Base-by-base conservation (phyloP, 2,329 filamentous ascomycete species). In the Nothomitra cinnamomea region DNA sequence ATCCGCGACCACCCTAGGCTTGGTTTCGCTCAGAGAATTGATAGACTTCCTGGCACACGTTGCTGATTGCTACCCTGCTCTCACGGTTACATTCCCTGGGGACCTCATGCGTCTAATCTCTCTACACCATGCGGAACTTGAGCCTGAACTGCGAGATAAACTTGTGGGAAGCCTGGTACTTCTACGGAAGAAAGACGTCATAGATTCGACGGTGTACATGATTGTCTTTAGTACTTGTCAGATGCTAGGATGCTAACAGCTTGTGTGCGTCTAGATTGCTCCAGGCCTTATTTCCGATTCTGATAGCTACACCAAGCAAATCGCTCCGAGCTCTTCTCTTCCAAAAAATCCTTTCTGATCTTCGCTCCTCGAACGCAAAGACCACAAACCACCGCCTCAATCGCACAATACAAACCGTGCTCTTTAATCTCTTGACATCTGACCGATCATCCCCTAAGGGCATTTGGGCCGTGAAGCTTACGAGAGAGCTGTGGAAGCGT, bases 391-490 rank as follows among this genome's bases (percentile, higher is more conserved):
- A 98, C 70, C 85, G 83, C 54, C 78, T 98, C 53, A 98, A 98
- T 69, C 80, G 86, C 53, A 92, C 86, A 2, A 85, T 96, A 56
- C 92, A 98, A 67, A 94, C 86, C 2, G 87, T 94, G 12, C 78
- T 96, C 25, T 94, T 87, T 72, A 95, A 95, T 66, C 75, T 96
- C 22, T 79, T 96, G 45, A 87, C 86, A 15, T 85, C 85, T 2
- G 90, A 98, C 66, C 80, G 85, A 42, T 75, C 84, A 7, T 94
- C 88, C 0, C 76, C 86, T 1, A 92, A 94, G 63, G 87, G 85
- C 2, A 75, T 98, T 51, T 98, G 92, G 92, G 88, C 92, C 2
- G 87, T 95, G 57, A 95, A 95, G 68, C 78, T 98, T 58, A 94
- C 89, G 2, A 78, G 90, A 57, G 92, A 98, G 70, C 73, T 98